Evolutionary conservation across 306 rosid genomes (phyloP), one percentile per base, ranked within the genome.

Genomic region (Prunus kanzakura): DNA sequence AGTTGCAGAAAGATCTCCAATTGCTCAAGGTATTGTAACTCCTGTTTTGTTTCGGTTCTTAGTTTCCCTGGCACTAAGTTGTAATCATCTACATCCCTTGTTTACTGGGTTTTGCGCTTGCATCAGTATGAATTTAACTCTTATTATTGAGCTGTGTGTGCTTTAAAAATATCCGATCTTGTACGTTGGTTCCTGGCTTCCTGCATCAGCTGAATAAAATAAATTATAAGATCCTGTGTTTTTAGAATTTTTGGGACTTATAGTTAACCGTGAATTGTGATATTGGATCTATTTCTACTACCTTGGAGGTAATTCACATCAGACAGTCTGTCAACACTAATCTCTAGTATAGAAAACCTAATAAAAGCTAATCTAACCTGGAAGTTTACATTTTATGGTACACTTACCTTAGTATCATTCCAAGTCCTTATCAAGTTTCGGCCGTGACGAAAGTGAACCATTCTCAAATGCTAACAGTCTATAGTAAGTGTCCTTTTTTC

Each of bases 1-100:
- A 90, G 82, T 69, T 94, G 73, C 87, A 87, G 75, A 91, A 78
- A 71, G 96, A 94, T 78, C 77, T 91, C 54, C 87, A 89, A 45
- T 62, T 94, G 67, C 81, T 90, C 70, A 90, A 94, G 96, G 97
- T 94, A 61, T n/a, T 78, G 35, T 32, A 4, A 12, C 29, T 65
- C 30, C 11, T 30, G 63, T 38, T 47, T 43, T 45, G 14, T 8
- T 64, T 22, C 45, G 1, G 23, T 16, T 66, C 14, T 19, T 56
- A 16, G 18, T 57, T 57, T 18, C 20, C n/a, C n/a, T 4, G 49
- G 45, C 46, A 38, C 49, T 27, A 11, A 10, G 64, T 71, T 30
- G 4, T 20, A 13, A 14, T 19, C 11, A 41, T 54, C 50, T 11
- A 32, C 52, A 54, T 30, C 2, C 7, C 3, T 71, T 30, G 5